These are phyloP conservation scores for Sarocladium kiliense DNA, from an alignment of 2,329 filamentous ascomycete genomes.

Conservation along the genomic window DNA sequence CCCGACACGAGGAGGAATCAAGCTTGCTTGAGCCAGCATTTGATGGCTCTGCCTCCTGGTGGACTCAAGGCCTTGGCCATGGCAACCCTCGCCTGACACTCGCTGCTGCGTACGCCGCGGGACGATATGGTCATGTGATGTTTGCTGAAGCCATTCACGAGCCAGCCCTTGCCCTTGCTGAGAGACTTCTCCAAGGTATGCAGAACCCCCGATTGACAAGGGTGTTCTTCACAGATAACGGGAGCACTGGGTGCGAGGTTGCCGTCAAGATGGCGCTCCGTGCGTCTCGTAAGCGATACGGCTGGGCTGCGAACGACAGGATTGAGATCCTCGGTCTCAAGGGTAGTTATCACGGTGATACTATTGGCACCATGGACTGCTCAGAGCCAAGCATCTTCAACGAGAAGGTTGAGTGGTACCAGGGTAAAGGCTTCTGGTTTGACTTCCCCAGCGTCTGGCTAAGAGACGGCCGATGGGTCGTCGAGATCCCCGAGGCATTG, in stretches of 20 bases:
- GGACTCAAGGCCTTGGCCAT: constrained; percentile 84
- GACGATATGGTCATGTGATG: constrained; percentile 84
- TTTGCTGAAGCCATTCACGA: constrained; percentile 77
- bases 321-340: constrained; percentile 69
- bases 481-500: constrained; percentile 50
- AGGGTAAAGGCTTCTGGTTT: constrained; percentile 74
- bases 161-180: constrained; percentile 66
- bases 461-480: constrained; percentile 59
- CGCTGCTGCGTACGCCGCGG: constrained; percentile 74
- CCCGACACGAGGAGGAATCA: constrained; percentile 36
- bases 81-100: constrained; percentile 67
- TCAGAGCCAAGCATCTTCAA: constrained; percentile 75
- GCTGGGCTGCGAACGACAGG: constrained; percentile 53
- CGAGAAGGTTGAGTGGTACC: constrained; percentile 81
- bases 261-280: constrained; percentile 80
- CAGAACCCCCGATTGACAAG: constrained; percentile 61
- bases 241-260: constrained; percentile 79
- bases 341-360: constrained; percentile 83
- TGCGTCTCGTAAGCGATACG: constrained; percentile 61
- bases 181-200: constrained; percentile 54
- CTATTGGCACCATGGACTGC: constrained; percentile 83
- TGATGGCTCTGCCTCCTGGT: constrained; percentile 85
- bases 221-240: constrained; percentile 80
- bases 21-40: constrained; percentile 50
- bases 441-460: constrained; percentile 71